phyloP scores from a whole-genome alignment of 768 basidiomycete genomes.

The Boletus rubropictus region DNA sequence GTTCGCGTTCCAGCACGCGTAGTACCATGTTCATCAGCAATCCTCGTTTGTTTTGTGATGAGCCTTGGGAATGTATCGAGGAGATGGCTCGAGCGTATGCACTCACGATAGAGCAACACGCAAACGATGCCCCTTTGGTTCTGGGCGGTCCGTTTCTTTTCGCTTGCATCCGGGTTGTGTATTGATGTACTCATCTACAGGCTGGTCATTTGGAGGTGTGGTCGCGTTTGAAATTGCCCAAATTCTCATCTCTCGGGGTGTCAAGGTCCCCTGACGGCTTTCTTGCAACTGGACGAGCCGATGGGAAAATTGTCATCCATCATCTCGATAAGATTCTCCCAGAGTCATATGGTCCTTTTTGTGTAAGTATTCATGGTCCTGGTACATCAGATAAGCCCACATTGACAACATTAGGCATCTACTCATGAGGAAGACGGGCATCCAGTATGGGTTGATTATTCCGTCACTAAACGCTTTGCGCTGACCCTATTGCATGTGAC shows the following conservation, averaged over 20 bases:
- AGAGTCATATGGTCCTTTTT: too few species aligned
- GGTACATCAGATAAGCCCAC: too few species aligned
- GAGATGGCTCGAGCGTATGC: conserved; percentile 54
- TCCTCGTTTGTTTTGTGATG: conserved; percentile 41
- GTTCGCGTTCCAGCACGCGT: conserved; percentile 25
- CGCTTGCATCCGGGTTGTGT: not conserved
- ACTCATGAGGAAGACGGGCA: too few species aligned
- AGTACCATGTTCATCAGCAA: conserved; percentile 40
- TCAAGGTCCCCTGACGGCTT: too few species aligned
- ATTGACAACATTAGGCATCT: too few species aligned
- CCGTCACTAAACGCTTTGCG: too few species aligned
- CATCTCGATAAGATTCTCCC: too few species aligned
- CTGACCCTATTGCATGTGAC: too few species aligned
- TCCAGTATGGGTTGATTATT: too few species aligned
- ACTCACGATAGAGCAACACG: conserved; percentile 32
- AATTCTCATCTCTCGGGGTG: conserved; percentile 32
- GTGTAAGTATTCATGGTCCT: too few species aligned
- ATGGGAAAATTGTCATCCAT: too few species aligned
- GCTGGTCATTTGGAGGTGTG: conserved; percentile 78
- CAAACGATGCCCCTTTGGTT: conserved; percentile 36
- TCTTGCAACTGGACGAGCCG: too few species aligned
- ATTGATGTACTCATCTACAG: conserved; percentile 28
- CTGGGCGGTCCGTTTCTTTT: conserved; percentile 50
- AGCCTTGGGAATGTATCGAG: conserved; percentile 43
- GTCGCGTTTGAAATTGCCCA: conserved; percentile 61